These are phyloP conservation scores for Naegleria fowleri DNA, from an alignment of 208 protist genomes.

Conservation along the genomic window DNA sequence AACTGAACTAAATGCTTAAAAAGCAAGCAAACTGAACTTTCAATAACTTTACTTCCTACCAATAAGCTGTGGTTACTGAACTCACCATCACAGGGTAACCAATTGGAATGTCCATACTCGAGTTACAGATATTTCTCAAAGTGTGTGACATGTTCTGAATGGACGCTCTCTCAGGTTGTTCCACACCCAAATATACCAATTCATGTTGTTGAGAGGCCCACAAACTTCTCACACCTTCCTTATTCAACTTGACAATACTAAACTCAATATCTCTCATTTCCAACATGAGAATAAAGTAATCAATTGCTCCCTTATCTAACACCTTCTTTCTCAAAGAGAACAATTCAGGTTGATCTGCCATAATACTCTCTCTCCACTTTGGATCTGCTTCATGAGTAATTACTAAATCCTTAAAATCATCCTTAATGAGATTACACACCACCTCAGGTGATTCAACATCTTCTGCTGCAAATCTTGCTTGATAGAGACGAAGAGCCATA, in stretches of 20 bases:
- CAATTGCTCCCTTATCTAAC: not conserved
- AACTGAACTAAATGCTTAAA: too few species aligned
- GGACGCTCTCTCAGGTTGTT: not conserved
- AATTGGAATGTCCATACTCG: not conserved
- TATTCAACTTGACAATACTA: constrained; percentile 22
- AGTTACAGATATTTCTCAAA: constrained; percentile 21
- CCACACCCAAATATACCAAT: not conserved
- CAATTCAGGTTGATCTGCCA: not conserved
- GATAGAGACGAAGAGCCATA: not conserved
- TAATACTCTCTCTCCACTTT: constrained; percentile 4
- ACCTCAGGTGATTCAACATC: not conserved
- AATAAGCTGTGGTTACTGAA: constrained; percentile 20
- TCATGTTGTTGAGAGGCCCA: constrained; percentile 16
- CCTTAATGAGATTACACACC: not conserved
- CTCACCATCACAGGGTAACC: constrained; percentile 1
- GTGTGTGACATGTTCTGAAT: constrained; percentile 5
- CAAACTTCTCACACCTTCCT: not conserved
- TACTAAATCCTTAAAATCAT: not conserved
- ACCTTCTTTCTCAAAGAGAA: constrained; percentile 17
- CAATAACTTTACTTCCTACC: too few species aligned
- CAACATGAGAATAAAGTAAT: not conserved
- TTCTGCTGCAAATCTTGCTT: not conserved
- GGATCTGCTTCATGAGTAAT: not conserved
- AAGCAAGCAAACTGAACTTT: too few species aligned
- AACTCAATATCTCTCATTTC: not conserved